Conservation (phyloP, 2,329 filamentous ascomycete species). For the Rhexocercosporidium sp. region DNA sequence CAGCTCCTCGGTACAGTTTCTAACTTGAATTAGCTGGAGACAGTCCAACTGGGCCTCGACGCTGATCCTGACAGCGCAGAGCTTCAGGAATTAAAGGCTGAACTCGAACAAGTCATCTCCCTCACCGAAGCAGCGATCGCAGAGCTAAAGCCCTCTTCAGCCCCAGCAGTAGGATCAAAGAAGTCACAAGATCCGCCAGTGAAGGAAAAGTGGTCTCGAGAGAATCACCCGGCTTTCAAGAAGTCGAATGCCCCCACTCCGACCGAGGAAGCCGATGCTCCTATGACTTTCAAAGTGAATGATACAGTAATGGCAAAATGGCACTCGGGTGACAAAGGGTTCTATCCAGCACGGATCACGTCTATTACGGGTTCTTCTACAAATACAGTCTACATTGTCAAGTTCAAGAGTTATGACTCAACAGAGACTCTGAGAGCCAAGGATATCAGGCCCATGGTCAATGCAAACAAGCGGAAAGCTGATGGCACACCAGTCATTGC, state of each 20-base stretch:
- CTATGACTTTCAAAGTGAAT: constrained; percentile 78
- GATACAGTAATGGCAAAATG: constrained; percentile 91
- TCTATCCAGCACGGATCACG: constrained; percentile 91
- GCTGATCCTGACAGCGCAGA: constrained; percentile 82
- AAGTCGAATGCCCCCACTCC: constrained; percentile 55
- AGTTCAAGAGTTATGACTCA: constrained; percentile 89
- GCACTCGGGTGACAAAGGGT: constrained; percentile 85
- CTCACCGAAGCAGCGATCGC: constrained; percentile 81
- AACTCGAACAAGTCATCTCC: constrained; percentile 82
- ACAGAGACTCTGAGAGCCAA: constrained; percentile 81
- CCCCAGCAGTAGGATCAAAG: constrained; percentile 44
- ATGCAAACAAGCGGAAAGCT: constrained; percentile 81
- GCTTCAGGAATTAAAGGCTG: constrained; percentile 75
- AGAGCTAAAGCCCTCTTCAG: constrained; percentile 70
- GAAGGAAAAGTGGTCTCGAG: constrained; percentile 77
- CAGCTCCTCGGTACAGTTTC: neutral
- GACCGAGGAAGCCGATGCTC: constrained; percentile 56
- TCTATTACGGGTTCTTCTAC: constrained; percentile 92
- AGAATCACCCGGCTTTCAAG: constrained; percentile 80
- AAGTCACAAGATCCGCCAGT: constrained; percentile 56
- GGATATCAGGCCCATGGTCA: constrained; percentile 81
- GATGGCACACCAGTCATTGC: constrained; percentile 68
- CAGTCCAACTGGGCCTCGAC: constrained; percentile 75
- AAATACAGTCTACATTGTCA: constrained; percentile 91
- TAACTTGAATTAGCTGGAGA: constrained; percentile 66